A percentile compares a stretch with the other conserved stretches of the same genome.
These are phyloP conservation scores for Metschnikowia hibisci DNA, from an alignment of 805 yeast genomes.

Conservation along the genomic window DNA sequence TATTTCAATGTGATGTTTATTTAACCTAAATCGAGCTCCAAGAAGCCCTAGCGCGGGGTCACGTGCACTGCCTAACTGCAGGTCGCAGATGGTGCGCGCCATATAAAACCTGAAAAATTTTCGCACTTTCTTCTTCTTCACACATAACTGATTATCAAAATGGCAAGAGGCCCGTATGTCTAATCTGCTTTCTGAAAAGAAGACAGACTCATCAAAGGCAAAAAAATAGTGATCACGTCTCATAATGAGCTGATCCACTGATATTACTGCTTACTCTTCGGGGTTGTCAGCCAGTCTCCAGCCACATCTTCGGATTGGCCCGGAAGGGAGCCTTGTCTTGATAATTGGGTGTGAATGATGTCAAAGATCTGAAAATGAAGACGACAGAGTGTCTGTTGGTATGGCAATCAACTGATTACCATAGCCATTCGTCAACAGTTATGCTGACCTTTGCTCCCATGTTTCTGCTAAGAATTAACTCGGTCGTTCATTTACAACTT, in stretches of 20 bases:
- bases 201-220: constrained; percentile 21
- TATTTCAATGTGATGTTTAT: neutral
- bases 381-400: neutral
- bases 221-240: constrained; percentile 6
- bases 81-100: constrained; percentile 1
- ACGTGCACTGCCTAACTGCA: neutral
- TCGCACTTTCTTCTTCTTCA: constrained; percentile 10
- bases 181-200: constrained; percentile 16
- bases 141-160: constrained; percentile 28
- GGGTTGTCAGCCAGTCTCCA: constrained; percentile 22
- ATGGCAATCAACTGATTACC: too few relatives aligned
- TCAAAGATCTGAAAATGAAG: neutral
- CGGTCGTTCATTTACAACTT: neutral
- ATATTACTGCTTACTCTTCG: constrained; percentile 10
- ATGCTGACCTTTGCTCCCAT: too few relatives aligned
- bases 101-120: constrained; percentile 6
- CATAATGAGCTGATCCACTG: constrained; percentile 10
- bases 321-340: constrained; percentile 51
- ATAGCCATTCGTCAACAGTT: too few relatives aligned
- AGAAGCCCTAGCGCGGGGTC: neutral
- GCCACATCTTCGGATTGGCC: constrained; percentile 21
- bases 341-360: constrained; percentile 25
- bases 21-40: neutral
- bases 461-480: too few relatives aligned
- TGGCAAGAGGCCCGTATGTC: constrained; percentile 57